Evolutionary conservation across 2,329 filamentous ascomycete species (phyloP), one percentile per base, ranked within the genome.

Genomic region (Pestalotiopsis sp.): DNA sequence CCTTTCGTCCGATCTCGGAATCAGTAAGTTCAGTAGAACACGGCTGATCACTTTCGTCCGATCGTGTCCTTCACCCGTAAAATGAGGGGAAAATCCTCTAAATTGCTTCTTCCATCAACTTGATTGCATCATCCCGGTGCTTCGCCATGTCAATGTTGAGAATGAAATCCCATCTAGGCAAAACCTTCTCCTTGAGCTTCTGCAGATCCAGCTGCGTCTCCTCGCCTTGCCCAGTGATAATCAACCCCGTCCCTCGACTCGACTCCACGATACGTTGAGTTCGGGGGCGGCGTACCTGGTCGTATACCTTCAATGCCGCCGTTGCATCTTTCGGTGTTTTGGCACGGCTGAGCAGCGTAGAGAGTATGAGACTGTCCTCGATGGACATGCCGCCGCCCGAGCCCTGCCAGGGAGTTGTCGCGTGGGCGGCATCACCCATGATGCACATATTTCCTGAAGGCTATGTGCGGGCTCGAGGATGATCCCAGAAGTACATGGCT

Each of bases 401-500:
- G 3, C 66, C 66, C 14, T 68, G 41, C 41, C 49, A 64, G 2
- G 66, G 66, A 2, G 66, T 63, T 1, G 41, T 68, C 9, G 66
- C 66, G 4, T 68, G 66, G 7, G 60, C 60, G 17, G 66, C 66
- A 20, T 68, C 66, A 20, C 66, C 66, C 1, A 58, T 13, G 11
- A 68, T 25, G 3, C 66, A 68, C 2, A 68, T 31, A 0, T 38
- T 59, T 9, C 66, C 66, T 0, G 39, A 63, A n/a, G n/a, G n/a
- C n/a, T 68, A 64, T 9, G 66, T 68, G 0, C 13, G 66, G 13
- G 66, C 66, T 3, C 41, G 27, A 1, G n/a, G 59, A n/a, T 76
- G 73, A 3, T 77, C 74, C 73, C 73, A 77, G 1, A 76, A 68
- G 36, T 76, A 76, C 3, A 74, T 67, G 1, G 63, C 73, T 0